Evolutionary conservation across 1,284 basidiomycete genomes (phyloP).

Genomic region (Phaffia rhodozyma): DNA sequence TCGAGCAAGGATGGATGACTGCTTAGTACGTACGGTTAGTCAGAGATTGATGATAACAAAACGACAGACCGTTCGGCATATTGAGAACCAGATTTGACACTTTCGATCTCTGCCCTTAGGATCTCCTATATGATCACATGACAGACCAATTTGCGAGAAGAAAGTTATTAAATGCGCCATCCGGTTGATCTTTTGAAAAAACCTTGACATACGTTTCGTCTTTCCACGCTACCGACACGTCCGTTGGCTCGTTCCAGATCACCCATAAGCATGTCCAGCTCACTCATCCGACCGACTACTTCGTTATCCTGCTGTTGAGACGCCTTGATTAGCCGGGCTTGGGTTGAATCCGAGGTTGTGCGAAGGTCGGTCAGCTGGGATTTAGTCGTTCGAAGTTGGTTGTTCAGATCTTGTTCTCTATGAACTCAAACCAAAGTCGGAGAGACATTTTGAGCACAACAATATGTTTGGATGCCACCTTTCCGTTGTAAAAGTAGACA

Average conservation of each 20-base stretch:
- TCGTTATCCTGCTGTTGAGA: constrained; percentile 65
- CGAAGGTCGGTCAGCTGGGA: constrained; percentile 81
- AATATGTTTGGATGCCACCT: not conserved
- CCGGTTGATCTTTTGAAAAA: not conserved
- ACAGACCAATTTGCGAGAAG: not conserved
- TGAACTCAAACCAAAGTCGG: not conserved
- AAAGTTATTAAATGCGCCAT: not conserved
- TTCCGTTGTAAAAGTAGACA: not conserved
- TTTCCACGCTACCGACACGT: constrained; percentile 78
- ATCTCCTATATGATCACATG: constrained; percentile 51
- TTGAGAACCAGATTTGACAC: constrained; percentile 65
- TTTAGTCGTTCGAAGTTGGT: constrained; percentile 70
- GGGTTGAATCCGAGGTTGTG: constrained; percentile 77
- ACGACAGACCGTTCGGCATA: constrained; percentile 53
- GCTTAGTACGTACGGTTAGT: not conserved
- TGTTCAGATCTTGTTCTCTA: constrained; percentile 81
- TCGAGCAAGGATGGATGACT: not conserved
- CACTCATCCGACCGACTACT: constrained; percentile 70
- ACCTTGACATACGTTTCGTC: constrained; percentile 58
- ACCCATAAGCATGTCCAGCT: constrained; percentile 81
- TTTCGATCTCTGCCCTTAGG: constrained; percentile 83
- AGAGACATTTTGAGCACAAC: not conserved
- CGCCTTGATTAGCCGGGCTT: constrained; percentile 79
- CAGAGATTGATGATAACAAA: constrained; percentile 3
- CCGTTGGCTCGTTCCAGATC: constrained; percentile 88